phyloP scores from a whole-genome alignment of 2,329 filamentous ascomycete genomes.

The Calonectria multiphialidica region DNA sequence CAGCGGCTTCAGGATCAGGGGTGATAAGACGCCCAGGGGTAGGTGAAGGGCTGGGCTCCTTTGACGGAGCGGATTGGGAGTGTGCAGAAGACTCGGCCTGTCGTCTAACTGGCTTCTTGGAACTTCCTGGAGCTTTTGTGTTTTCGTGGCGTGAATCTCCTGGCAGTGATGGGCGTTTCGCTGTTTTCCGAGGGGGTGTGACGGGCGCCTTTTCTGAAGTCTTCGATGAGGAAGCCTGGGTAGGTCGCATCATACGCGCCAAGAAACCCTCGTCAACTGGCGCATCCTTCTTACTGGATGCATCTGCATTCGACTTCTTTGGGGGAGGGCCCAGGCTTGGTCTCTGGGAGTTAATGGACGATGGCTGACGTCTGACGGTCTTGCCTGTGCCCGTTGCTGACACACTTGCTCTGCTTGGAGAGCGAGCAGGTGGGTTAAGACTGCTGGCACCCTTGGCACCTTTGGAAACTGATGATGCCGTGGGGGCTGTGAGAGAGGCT shows the following conservation, averaged over 20 bases:
- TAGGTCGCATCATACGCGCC: constrained; percentile 86
- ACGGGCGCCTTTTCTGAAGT: constrained; percentile 70
- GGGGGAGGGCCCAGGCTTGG: constrained; percentile 70
- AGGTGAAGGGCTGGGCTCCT: constrained; percentile 14
- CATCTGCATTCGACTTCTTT: constrained; percentile 56
- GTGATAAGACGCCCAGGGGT: constrained; percentile 17
- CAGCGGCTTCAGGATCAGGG: constrained; percentile 14
- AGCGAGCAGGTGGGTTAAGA: constrained; percentile 51
- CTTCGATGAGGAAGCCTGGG: constrained; percentile 76
- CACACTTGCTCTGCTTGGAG: constrained; percentile 60
- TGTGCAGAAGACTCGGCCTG: constrained; percentile 9
- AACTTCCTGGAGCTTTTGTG: constrained; percentile 39
- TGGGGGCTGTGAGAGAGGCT: constrained; percentile 76
- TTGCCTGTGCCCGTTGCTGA: constrained; percentile 48
- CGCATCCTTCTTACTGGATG: constrained; percentile 58
- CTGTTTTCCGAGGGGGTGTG: constrained; percentile 61
- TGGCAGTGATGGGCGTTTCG: constrained; percentile 37
- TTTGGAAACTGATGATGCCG: constrained; percentile 77
- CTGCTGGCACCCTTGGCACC: constrained; percentile 50
- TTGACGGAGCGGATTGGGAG: constrained; percentile 3
- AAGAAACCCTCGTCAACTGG: constrained; percentile 78
- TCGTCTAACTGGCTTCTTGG: constrained; percentile 32
- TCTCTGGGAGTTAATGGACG: constrained; percentile 57
- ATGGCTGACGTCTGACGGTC: constrained; percentile 58
- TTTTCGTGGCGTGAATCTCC: constrained; percentile 38